phyloP scores from a whole-genome alignment of 768 basidiomycete species.

The Coprinopsis strossmayeri region DNA sequence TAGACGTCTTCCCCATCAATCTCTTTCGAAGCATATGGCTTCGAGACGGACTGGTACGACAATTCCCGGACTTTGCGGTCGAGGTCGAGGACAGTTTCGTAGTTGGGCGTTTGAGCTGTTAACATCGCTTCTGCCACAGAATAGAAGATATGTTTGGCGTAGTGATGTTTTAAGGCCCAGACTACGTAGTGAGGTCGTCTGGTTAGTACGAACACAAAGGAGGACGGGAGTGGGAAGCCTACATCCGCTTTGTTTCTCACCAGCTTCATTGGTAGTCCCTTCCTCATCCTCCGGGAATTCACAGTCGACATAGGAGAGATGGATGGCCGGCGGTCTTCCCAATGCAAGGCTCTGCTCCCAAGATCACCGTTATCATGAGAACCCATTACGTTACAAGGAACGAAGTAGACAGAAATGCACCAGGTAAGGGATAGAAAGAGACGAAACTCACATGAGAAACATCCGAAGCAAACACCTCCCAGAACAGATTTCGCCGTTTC shows the following conservation, averaged over 20 bases:
- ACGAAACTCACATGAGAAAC: slow-evolving; percentile 36
- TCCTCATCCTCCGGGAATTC: slow-evolving; percentile 56
- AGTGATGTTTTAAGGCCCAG: slow-evolving; percentile 52
- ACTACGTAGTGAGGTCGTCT: no score
- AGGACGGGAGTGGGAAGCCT: slow-evolving; percentile 16
- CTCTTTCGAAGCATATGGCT: slow-evolving; percentile 35
- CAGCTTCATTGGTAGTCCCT: slow-evolving; percentile 33
- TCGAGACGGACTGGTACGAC: slow-evolving; percentile 38
- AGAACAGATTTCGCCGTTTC: slow-evolving; percentile 58
- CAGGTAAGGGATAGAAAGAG: neutral
- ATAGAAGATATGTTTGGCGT: slow-evolving; percentile 43
- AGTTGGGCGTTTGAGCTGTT: slow-evolving; percentile 39
- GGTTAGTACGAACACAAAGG: neutral
- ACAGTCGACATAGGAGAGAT: slow-evolving; percentile 55
- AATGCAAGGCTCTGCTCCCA: slow-evolving; percentile 44
- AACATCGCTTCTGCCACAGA: slow-evolving; percentile 41
- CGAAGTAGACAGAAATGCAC: no score
- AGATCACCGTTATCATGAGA: neutral
- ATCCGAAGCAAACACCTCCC: slow-evolving; percentile 64
- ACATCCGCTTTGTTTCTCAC: slow-evolving; percentile 46
- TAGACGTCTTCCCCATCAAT: slow-evolving; percentile 39
- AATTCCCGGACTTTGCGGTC: slow-evolving; percentile 45
- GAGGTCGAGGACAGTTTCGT: slow-evolving; percentile 41
- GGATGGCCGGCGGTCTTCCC: slow-evolving; percentile 55
- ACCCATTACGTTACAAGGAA: no score